These are phyloP conservation scores for Erysimum cheiri DNA, from an alignment of 441 rosid species.

Conservation along the genomic window DNA sequence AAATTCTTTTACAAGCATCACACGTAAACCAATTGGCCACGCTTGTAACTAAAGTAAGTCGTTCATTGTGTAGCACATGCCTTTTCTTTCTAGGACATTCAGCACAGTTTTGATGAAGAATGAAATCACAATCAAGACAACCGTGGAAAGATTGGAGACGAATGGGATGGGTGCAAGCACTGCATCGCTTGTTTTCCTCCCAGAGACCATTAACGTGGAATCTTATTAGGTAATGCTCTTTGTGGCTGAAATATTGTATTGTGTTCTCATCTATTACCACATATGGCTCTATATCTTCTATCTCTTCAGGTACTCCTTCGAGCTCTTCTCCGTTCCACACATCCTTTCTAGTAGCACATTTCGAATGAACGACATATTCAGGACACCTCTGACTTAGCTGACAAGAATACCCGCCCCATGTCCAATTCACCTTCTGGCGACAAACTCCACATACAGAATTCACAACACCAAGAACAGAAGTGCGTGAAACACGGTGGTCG, in stretches of 20 bases:
- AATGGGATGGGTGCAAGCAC: neutral
- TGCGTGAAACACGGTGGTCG: neutral
- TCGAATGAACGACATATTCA: neutral
- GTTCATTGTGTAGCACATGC: neutral
- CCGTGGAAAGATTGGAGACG: neutral
- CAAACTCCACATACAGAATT: neutral
- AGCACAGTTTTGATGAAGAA: constrained; percentile 23
- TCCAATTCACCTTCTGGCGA: neutral
- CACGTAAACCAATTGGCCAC: rapidly evolving
- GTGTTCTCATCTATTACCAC: constrained; percentile 7
- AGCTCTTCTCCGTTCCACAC: neutral
- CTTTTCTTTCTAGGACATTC: neutral
- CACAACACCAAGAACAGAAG: neutral
- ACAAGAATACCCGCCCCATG: neutral
- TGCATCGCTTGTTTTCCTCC: neutral
- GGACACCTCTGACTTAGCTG: neutral
- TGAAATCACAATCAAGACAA: neutral
- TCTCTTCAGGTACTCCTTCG: neutral
- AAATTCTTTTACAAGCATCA: rapidly evolving
- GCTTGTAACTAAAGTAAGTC: neutral
- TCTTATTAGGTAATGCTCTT: constrained; percentile 4
- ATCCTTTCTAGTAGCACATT: neutral
- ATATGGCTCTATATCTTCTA: neutral
- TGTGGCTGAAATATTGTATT: constrained; percentile 10
- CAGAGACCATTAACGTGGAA: neutral